These are phyloP conservation scores for Diversispora epigaea DNA, from an alignment of 192 early-diverging fungal species.

Conservation along the genomic window DNA sequence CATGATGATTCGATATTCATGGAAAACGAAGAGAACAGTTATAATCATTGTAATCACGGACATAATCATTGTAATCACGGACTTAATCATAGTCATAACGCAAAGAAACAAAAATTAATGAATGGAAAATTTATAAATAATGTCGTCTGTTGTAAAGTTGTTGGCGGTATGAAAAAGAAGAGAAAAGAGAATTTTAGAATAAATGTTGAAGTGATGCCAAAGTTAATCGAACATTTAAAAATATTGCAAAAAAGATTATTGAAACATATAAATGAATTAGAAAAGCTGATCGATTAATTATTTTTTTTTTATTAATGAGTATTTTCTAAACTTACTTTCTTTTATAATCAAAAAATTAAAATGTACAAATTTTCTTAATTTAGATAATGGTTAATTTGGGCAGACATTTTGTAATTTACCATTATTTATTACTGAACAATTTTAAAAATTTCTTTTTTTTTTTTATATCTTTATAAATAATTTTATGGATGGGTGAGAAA, in stretches of 20 bases:
- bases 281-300: not conserved
- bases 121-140: not conserved
- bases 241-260: conserved; percentile 37
- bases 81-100: not conserved
- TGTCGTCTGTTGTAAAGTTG: not conserved
- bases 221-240: conserved; percentile 41
- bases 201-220: conserved; percentile 43
- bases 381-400: too few relatives aligned
- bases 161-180: conserved; percentile 20
- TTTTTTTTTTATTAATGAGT: not conserved
- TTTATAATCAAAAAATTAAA: too few relatives aligned
- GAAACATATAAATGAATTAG: conserved; percentile 39
- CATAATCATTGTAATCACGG: not conserved
- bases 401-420: too few relatives aligned
- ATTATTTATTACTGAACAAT: too few relatives aligned
- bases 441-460: too few relatives aligned
- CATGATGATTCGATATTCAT: conserved; percentile 30
- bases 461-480: too few relatives aligned
- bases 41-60: not conserved
- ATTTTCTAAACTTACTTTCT: not conserved
- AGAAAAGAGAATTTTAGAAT: conserved; percentile 43
- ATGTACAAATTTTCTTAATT: too few relatives aligned
- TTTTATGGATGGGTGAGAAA: too few relatives aligned
- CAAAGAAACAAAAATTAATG: conserved; percentile 17
- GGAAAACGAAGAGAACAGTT: conserved; percentile 9